phyloP scores from a whole-genome alignment of 2,329 filamentous ascomycete genomes.

The Colletotrichum scovillei region DNA sequence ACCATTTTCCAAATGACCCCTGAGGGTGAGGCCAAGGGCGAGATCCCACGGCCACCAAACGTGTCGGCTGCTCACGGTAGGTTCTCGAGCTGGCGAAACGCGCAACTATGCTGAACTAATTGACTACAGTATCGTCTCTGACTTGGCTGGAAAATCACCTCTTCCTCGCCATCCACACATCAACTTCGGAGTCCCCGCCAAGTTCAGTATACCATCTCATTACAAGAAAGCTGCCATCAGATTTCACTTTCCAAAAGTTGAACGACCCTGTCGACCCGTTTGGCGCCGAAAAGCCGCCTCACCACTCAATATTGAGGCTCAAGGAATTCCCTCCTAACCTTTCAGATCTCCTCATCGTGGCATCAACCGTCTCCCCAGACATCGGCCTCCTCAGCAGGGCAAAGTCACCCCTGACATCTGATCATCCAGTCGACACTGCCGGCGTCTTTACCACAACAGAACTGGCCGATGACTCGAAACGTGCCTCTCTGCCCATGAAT shows the following conservation, averaged over 20 bases:
- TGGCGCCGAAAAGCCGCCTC: conserved; percentile 73
- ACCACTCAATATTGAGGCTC: conserved; percentile 82
- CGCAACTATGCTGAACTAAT: conserved; percentile 42
- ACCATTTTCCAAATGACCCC: conserved; percentile 86
- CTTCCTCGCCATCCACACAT: conserved; percentile 85
- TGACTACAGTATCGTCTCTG: conserved; percentile 75
- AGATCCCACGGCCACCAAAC: conserved; percentile 81
- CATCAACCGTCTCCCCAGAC: conserved; percentile 83
- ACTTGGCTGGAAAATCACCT: conserved; percentile 90
- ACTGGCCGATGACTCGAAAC: conserved; percentile 77
- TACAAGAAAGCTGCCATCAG: conserved; percentile 69
- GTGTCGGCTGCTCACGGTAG: conserved; percentile 76
- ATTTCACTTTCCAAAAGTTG: conserved; percentile 79
- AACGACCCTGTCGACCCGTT: conserved; percentile 80
- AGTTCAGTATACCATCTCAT: conserved; percentile 84
- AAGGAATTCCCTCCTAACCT: conserved; percentile 84
- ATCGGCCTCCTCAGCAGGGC: conserved; percentile 83
- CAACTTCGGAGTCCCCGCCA: conserved; percentile 66
- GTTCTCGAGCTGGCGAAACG: conserved; percentile 41
- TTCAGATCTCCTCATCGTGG: conserved; percentile 83
- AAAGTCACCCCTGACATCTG: conserved; percentile 72
- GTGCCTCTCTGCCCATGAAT: conserved; percentile 80
- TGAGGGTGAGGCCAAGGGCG: conserved; percentile 79
- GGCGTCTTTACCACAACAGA: conserved; percentile 80
- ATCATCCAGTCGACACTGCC: conserved; percentile 70